phyloP scores from a whole-genome alignment of 176 grass and related monocot genomes.

The Triticum urartu region DNA sequence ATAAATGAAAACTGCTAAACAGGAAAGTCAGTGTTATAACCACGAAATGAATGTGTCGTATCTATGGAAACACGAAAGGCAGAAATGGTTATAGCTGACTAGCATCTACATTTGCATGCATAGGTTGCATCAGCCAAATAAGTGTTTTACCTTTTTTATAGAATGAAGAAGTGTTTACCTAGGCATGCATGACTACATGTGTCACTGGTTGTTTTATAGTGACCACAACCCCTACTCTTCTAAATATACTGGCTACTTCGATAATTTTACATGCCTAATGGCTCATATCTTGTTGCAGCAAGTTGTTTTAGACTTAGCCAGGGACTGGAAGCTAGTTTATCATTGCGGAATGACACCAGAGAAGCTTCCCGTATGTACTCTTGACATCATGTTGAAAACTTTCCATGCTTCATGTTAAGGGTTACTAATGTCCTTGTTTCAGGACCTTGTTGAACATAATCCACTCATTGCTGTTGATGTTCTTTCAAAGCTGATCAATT shows the following conservation, averaged over 20 bases:
- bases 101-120: not conserved
- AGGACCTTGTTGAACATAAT: slow-evolving; percentile 98
- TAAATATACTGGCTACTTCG: not conserved
- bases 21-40: slow-evolving; percentile 1
- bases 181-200: not conserved
- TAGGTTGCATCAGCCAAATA: not conserved
- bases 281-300: slow-evolving; percentile 54
- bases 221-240: not conserved
- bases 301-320: slow-evolving; percentile 67
- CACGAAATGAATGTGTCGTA: not conserved
- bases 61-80: slow-evolving; percentile 5
- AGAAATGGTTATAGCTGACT: not conserved
- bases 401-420: slow-evolving; percentile 14
- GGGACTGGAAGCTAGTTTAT: slow-evolving; percentile 89
- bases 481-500: slow-evolving; percentile 86
- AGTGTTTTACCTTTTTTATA: slow-evolving; percentile 17
- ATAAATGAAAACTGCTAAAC: not conserved
- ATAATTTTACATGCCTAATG: slow-evolving; percentile 23
- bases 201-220: not conserved
- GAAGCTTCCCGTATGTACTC: slow-evolving; percentile 77
- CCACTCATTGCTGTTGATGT: slow-evolving; percentile 77
- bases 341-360: slow-evolving; percentile 78
- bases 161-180: not conserved
- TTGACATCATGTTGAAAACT: slow-evolving; percentile 20
- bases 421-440: slow-evolving; percentile 25